These are phyloP conservation scores for Artemisia argyi DNA, from an alignment of 129 eudicot genomes.

Conservation along the genomic window DNA sequence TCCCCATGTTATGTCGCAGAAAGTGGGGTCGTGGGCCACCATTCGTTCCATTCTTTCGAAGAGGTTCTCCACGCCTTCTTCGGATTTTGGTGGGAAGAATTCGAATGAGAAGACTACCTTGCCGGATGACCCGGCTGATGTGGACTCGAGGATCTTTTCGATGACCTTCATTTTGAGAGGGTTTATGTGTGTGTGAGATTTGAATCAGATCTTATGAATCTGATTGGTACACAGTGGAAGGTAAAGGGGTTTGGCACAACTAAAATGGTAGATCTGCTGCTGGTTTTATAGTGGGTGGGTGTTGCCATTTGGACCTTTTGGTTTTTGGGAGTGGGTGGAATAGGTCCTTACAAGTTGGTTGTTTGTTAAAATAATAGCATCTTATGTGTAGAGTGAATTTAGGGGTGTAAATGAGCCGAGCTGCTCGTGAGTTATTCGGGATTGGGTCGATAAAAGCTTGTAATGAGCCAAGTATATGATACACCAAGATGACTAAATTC, in stretches of 20 bases:
- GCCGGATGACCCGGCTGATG: conserved; percentile 39
- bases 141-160: conserved; percentile 70
- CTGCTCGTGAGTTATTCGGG: too few species aligned
- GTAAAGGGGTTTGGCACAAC: conserved; percentile 19
- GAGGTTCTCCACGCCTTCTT: conserved; percentile 89
- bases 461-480: too few species aligned
- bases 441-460: too few species aligned
- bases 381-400: too few species aligned
- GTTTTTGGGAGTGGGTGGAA: not conserved
- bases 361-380: not conserved
- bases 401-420: too few species aligned
- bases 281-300: conserved; percentile 24
- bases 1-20: conserved; percentile 98
- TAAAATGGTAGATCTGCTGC: conserved; percentile 7
- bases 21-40: conserved; percentile 91
- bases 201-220: conserved; percentile 17
- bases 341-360: not conserved
- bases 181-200: too few species aligned
- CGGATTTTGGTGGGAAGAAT: conserved; percentile 98
- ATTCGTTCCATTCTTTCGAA: conserved; percentile 95
- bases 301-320: conserved; percentile 17
- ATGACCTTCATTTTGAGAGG: conserved; percentile 67
- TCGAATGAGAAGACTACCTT: conserved; percentile 82
- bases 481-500: too few species aligned
- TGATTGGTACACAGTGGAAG: conserved; percentile 27